Evolutionary conservation across 495 filamentous ascomycete species (phyloP).

Genomic region (Aspergillus homomorphus): DNA sequence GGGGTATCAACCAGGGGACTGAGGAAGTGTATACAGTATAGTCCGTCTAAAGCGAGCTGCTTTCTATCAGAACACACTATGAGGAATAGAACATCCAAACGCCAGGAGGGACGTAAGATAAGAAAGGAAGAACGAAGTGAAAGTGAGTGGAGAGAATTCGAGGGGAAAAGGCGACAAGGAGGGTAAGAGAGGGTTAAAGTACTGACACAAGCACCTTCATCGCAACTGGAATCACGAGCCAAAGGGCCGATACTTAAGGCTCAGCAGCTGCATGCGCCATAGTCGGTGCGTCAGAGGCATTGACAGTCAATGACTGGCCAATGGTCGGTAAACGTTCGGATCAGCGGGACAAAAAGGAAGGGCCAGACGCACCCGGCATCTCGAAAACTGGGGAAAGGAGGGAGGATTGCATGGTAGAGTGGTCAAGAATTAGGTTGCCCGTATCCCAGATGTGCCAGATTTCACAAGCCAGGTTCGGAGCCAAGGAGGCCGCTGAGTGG

Average conservation of each 20-base stretch:
- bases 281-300: slow-evolving; percentile 33
- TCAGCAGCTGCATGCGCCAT: slow-evolving; percentile 18
- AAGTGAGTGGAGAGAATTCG: not conserved
- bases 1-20: not conserved
- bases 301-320: slow-evolving; percentile 9
- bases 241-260: slow-evolving; percentile 35
- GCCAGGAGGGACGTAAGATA: slow-evolving; percentile 9
- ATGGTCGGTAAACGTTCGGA: slow-evolving; percentile 46
- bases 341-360: slow-evolving; percentile 37
- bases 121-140: slow-evolving; percentile 2
- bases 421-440: slow-evolving; percentile 13
- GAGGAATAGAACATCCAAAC: slow-evolving; percentile 13
- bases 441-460: slow-evolving; percentile 26
- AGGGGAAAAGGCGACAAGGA: slow-evolving; percentile 7
- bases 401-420: slow-evolving; percentile 1
- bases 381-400: slow-evolving; percentile 18
- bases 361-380: slow-evolving; percentile 13
- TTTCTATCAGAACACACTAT: not conserved
- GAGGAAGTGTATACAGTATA: slow-evolving; percentile 11
- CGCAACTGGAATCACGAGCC: slow-evolving; percentile 33
- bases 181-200: slow-evolving; percentile 10
- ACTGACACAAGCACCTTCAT: slow-evolving; percentile 22
- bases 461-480: slow-evolving; percentile 33
- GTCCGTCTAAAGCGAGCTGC: slow-evolving; percentile 2
- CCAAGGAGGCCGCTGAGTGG: slow-evolving; percentile 30